Evolutionary conservation across 768 basidiomycete species (phyloP).

Genomic region (Trametes cinnabarina): DNA sequence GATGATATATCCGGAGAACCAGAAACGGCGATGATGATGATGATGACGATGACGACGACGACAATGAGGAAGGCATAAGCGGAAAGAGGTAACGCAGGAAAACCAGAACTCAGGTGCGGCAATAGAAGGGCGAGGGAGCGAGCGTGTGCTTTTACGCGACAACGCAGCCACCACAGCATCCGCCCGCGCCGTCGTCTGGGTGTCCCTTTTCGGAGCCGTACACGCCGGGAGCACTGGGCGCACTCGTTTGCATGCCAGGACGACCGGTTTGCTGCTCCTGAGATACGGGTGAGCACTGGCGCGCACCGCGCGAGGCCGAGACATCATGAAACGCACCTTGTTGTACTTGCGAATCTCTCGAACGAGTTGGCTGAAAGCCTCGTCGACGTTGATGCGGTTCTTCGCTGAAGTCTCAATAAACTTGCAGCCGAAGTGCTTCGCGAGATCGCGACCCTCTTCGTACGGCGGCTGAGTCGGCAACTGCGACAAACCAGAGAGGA

Average conservation of each 20-base stretch:
- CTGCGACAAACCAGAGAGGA: not conserved
- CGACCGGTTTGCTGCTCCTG: conserved; percentile 81
- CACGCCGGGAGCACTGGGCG: conserved; percentile 42
- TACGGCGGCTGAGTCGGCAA: not conserved
- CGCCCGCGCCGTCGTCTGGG: conserved; percentile 50
- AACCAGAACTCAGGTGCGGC: conserved; percentile 6
- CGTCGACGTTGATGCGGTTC: conserved; percentile 94
- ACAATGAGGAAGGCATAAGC: not conserved
- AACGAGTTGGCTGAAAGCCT: conserved; percentile 91
- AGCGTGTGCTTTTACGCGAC: conserved; percentile 38
- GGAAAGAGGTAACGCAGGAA: conserved; percentile 17
- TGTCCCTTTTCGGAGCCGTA: conserved; percentile 47
- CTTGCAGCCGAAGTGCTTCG: conserved; percentile 90
- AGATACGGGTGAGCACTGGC: not conserved
- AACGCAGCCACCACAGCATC: conserved; percentile 72
- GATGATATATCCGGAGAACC: conserved; percentile 11
- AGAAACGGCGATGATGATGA: conserved; percentile 1
- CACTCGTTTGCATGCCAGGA: conserved; percentile 50
- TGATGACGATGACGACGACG: conserved; percentile 6
- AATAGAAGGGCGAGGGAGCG: not conserved
- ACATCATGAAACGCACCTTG: conserved; percentile 52
- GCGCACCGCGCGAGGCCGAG: not conserved
- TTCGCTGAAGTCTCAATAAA: conserved; percentile 97
- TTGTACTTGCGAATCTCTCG: conserved; percentile 93
- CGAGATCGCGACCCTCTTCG: conserved; percentile 94